These are phyloP conservation scores for Thymus mandschuricus DNA, from an alignment of 257 asterid genomes.

Conservation along the genomic window DNA sequence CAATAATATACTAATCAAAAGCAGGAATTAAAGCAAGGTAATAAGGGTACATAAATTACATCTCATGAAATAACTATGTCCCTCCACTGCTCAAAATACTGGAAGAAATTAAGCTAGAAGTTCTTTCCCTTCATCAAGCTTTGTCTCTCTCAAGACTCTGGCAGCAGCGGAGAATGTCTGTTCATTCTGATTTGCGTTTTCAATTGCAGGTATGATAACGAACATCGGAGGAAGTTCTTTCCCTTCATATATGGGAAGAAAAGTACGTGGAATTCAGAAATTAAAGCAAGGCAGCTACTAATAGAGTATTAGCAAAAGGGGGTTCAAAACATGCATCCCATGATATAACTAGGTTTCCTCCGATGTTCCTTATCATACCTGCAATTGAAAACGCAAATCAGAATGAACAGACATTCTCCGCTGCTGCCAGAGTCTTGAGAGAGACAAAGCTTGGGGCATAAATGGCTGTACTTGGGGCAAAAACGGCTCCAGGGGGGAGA, in stretches of 20 bases:
- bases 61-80: no score
- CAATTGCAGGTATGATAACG: no score
- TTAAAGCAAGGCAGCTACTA: background rate
- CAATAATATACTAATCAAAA: no score
- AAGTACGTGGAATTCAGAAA: background rate
- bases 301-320: background rate
- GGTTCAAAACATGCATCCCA: background rate
- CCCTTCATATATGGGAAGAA: background rate
- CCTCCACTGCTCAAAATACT: no score
- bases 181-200: background rate
- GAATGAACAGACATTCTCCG: background rate
- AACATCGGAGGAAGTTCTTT: no score
- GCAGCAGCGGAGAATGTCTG: background rate
- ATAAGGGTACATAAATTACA: no score
- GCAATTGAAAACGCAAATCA: no score
- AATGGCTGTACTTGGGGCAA: no score
- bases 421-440: background rate
- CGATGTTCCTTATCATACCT: no score
- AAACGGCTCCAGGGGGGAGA: no score
- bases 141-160: background rate
- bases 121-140: background rate
- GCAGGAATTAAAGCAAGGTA: no score
- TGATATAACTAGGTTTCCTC: background rate
- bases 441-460: background rate
- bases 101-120: no score